Conservation (phyloP, 1,284 basidiomycete species). For the Apiotrichum mycotoxinovorans region DNA sequence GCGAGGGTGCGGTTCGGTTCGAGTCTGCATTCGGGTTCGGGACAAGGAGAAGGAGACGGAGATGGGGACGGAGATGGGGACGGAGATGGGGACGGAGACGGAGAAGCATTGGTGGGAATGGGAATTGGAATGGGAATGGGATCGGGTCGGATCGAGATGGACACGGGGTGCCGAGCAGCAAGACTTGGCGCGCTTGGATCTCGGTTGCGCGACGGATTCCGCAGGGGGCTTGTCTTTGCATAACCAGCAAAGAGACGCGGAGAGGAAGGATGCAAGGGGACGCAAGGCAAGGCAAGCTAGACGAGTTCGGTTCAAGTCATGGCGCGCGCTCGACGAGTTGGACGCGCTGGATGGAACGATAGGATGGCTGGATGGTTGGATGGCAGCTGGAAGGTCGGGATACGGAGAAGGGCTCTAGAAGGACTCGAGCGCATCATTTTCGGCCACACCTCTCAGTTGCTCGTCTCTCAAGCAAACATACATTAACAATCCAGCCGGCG, state of each 20-base stretch:
- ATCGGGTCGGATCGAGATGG: not conserved
- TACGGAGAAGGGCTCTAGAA: not conserved
- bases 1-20: conserved; percentile 35
- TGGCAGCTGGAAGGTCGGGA: not conserved
- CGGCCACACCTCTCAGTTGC: not conserved
- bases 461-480: not conserved
- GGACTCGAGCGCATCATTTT: not conserved
- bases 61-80: not conserved
- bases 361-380: not conserved
- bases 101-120: too few relatives aligned
- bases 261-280: not conserved
- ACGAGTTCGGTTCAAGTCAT: not conserved
- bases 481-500: conserved; percentile 62
- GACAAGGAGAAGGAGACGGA: not conserved
- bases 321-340: not conserved
- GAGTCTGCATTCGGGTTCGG: not conserved
- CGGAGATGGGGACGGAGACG: not conserved
- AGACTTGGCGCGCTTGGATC: conserved; percentile 4
- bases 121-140: conserved; percentile 2
- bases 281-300: too few relatives aligned
- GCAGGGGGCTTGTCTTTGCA: not conserved
- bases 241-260: not conserved
- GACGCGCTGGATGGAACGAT: not conserved
- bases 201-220: not conserved
- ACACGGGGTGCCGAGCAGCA: too few relatives aligned